Percentiles rank a stretch among this genome's conserved stretches.
Evolutionary conservation across 2,329 filamentous ascomycete species (phyloP).

Genomic region (Penicillium sp.): DNA sequence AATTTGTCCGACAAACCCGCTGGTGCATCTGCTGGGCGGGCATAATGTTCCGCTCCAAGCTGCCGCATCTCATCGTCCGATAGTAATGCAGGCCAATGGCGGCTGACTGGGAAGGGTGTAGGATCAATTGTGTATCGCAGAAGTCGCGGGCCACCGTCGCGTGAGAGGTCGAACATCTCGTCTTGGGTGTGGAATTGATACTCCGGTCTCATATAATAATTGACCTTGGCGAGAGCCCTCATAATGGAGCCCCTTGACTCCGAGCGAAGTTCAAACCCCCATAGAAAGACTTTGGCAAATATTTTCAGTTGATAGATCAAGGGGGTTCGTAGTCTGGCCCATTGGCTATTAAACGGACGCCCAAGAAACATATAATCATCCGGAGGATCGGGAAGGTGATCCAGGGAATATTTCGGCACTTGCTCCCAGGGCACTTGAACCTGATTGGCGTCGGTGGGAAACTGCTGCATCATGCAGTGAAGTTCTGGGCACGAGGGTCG

Average conservation of each 20-base stretch:
- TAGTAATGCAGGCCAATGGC: constrained; percentile 2
- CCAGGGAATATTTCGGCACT: constrained; percentile 15
- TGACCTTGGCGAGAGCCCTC: constrained; percentile 31
- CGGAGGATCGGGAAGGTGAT: constrained; percentile 18
- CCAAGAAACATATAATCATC: constrained; percentile 21
- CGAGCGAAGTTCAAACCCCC: constrained; percentile 33
- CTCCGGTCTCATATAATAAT: constrained; percentile 33
- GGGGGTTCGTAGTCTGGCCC: background rate
- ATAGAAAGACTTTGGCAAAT: constrained; percentile 32
- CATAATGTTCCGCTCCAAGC: background rate
- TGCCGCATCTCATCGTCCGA: background rate
- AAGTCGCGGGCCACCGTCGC: constrained; percentile 43
- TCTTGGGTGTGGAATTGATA: constrained; percentile 26
- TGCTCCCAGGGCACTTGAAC: constrained; percentile 4
- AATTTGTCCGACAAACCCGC: background rate
- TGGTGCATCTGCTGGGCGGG: constrained; percentile 12
- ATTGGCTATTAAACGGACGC: too few species aligned
- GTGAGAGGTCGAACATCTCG: constrained; percentile 26
- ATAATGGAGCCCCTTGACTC: background rate
- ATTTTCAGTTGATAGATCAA: background rate
- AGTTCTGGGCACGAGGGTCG: background rate
- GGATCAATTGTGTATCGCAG: constrained; percentile 26
- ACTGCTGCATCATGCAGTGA: background rate
- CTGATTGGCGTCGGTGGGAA: background rate
- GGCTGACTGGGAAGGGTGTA: constrained; percentile 15